A percentile compares a stretch with the other conserved stretches of the same genome.
Conservation (phyloP, 306 rosid species). For the Coriaria nepalensis region DNA sequence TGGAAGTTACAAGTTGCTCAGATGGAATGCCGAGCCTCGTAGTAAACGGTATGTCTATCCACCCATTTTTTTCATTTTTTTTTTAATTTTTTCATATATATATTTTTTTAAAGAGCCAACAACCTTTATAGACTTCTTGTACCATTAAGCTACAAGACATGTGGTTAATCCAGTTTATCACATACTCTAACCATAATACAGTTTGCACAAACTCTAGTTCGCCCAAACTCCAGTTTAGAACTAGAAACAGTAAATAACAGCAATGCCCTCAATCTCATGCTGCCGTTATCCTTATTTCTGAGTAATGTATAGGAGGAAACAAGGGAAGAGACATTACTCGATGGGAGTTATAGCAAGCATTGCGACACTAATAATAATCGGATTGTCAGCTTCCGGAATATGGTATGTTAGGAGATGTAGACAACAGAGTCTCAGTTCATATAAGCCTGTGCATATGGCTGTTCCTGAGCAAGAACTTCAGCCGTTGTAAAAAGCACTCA, state of each 20-base stretch:
- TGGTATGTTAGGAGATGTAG: slow-evolving; percentile 54
- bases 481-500: slow-evolving; percentile 43
- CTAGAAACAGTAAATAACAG: too few species aligned
- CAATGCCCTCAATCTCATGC: too few species aligned
- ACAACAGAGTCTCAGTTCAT: slow-evolving; percentile 32
- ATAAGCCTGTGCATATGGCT: slow-evolving; percentile 55
- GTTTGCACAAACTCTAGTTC: too few species aligned
- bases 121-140: too few species aligned
- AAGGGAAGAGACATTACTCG: slow-evolving; percentile 45
- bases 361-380: slow-evolving; percentile 33
- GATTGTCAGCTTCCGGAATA: slow-evolving; percentile 35
- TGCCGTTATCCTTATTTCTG: too few species aligned
- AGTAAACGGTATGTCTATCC: slow-evolving; percentile 33
- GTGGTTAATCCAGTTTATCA: not conserved
- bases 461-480: slow-evolving; percentile 88
- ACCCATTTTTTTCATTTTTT: not conserved
- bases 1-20: slow-evolving; percentile 51
- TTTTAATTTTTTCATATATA: not conserved
- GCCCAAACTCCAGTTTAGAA: too few species aligned
- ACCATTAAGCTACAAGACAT: too few species aligned
- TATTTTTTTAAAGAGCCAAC: too few species aligned
- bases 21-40: slow-evolving; percentile 51
- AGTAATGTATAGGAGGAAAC: too few species aligned
- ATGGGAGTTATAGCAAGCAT: slow-evolving; percentile 29
- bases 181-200: too few species aligned